These are phyloP conservation scores for Phialophora macrospora DNA, from an alignment of 2,329 filamentous ascomycete species.

Conservation along the genomic window DNA sequence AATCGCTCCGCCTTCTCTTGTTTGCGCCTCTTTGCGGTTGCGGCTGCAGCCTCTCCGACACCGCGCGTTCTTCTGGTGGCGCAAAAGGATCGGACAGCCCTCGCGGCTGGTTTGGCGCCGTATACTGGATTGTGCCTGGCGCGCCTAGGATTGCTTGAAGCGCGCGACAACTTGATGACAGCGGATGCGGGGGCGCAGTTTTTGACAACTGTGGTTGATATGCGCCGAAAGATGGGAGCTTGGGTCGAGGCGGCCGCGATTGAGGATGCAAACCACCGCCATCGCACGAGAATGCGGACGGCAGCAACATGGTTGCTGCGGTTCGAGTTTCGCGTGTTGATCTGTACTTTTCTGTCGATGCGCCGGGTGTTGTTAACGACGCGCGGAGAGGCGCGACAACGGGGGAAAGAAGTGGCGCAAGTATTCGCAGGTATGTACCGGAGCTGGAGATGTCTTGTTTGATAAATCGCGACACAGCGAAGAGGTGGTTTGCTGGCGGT, in stretches of 20 bases:
- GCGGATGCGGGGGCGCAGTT: slow-evolving; percentile 49
- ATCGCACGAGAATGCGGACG: slow-evolving; percentile 54
- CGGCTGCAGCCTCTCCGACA: slow-evolving; percentile 33
- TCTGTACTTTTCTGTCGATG: slow-evolving; percentile 13
- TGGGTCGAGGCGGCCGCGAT: slow-evolving; percentile 29
- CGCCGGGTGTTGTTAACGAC: slow-evolving; percentile 24
- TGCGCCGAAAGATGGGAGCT: slow-evolving; percentile 45
- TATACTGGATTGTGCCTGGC: slow-evolving; percentile 40
- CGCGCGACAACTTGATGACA: slow-evolving; percentile 39
- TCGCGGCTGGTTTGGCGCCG: slow-evolving; percentile 42
- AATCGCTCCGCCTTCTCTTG: slow-evolving; percentile 47
- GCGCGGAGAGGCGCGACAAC: slow-evolving; percentile 7
- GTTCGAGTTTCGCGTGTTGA: slow-evolving; percentile 15
- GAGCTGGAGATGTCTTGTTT: slow-evolving; percentile 18
- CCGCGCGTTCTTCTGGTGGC: slow-evolving; percentile 21
- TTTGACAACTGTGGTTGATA: slow-evolving; percentile 46
- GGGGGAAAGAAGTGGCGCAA: slow-evolving; percentile 6
- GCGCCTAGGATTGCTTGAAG: slow-evolving; percentile 39
- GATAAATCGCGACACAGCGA: slow-evolving; percentile 7
- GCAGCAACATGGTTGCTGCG: slow-evolving; percentile 48
- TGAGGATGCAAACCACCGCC: slow-evolving; percentile 38
- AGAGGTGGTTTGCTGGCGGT: slow-evolving; percentile 10
- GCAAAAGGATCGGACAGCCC: slow-evolving; percentile 40
- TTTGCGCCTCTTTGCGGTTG: slow-evolving; percentile 44
- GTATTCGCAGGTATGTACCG: slow-evolving; percentile 16